Evolutionary conservation across 345 rosid genomes (phyloP), one percentile per base, ranked within the genome.

Genomic region (Acer saccharum): DNA sequence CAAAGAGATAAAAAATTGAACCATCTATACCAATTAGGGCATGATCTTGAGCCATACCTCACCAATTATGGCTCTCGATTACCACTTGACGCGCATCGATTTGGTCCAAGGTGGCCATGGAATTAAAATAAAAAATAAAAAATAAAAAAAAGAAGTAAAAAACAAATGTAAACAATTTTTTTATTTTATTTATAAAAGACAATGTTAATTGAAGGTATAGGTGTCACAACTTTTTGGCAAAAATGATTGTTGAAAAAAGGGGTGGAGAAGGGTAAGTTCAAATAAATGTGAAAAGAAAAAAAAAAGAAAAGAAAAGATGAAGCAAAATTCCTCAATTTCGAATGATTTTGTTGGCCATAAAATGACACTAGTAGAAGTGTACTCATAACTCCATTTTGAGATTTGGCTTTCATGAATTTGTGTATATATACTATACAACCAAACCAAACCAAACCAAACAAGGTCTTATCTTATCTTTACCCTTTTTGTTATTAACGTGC

Each of bases 281-380:
- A 77, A 65, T 69, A 82, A 78, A 77, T 57, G 77, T 77, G 76
- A 50, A 60, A 83, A 88, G 86, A 87, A n/a, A n/a, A n/a, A n/a
- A n/a, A n/a, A n/a, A n/a, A n/a, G n/a, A n/a, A n/a, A n/a, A n/a
- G 86, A 87, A 1, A 10, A 41, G 88, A 87, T 84, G 84, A 85
- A 84, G 83, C 83, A 82, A 89, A 68, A 85, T 86, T 81, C 86
- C 84, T 87, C 84, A 66, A 80, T 58, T 69, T 71, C 77, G 78
- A 76, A 94, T 94, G 82, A 94, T 94, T 78, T 83, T 91, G 97
- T 90, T 94, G 87, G 97, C 98, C 98, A 92, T 86, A 85, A 79
- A 68, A 81, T 69, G 67, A 73, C 86, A 80, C 78, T 50, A 50
- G 77, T 69, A 46, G 77, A 85, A 84, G 84, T 79, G 86, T 76